Percentiles rank a stretch among this genome's conserved stretches.
phyloP scores from a whole-genome alignment of 768 basidiomycete genomes.

The Termitomyces sp. region DNA sequence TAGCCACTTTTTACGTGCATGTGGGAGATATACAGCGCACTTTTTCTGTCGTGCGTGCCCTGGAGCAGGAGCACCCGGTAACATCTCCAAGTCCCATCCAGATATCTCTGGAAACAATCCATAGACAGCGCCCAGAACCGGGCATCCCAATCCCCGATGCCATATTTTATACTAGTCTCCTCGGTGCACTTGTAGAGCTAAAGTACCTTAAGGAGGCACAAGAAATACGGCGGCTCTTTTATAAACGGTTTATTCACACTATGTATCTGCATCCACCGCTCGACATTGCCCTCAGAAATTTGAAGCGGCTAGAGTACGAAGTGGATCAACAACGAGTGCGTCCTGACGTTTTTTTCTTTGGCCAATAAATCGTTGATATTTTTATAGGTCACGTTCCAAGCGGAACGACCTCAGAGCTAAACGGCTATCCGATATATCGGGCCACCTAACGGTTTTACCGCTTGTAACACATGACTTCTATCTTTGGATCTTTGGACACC shows the following conservation, averaged over 20 bases:
- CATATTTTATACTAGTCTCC: constrained; percentile 32
- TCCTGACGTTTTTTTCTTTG: background rate
- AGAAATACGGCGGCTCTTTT: constrained; percentile 23
- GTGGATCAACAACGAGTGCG: background rate
- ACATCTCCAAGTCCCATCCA: background rate
- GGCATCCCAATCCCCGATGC: constrained; percentile 23
- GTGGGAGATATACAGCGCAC: constrained; percentile 30
- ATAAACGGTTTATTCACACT: constrained; percentile 17
- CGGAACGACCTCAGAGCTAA: background rate
- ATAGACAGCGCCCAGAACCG: background rate
- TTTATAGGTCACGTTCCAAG: background rate
- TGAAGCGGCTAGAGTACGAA: background rate
- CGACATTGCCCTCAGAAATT: constrained; percentile 3
- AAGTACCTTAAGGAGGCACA: constrained; percentile 24
- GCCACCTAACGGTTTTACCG: background rate
- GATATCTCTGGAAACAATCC: background rate
- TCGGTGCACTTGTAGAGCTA: constrained; percentile 33
- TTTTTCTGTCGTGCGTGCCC: constrained; percentile 35
- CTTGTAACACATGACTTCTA: background rate
- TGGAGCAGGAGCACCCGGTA: constrained; percentile 27
- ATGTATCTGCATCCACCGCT: constrained; percentile 16
- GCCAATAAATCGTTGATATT: background rate
- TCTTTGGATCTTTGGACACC: background rate
- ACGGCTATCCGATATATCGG: background rate
- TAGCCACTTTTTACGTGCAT: constrained; percentile 43